Evolutionary conservation across 306 rosid genomes (phyloP).

Genomic region (Prunus persica): DNA sequence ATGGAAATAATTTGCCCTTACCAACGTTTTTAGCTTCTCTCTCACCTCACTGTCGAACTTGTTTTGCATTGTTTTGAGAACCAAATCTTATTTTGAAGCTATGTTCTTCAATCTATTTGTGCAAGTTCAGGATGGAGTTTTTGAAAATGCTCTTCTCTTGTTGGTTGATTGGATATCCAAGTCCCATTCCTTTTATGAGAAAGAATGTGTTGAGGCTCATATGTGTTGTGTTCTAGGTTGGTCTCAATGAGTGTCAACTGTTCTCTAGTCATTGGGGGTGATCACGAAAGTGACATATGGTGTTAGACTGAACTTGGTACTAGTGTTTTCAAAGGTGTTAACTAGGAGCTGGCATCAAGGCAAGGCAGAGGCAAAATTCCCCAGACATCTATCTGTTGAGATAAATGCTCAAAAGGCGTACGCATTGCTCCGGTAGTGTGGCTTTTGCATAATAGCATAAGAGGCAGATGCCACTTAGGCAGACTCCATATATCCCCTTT

Average conservation of each 20-base stretch:
- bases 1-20: constrained; percentile 11
- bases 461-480: neutral
- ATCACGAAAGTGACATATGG: neutral
- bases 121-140: neutral
- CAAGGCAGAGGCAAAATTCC: neutral
- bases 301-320: neutral
- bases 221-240: neutral
- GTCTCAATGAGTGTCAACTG: neutral
- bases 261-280: neutral
- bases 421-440: neutral
- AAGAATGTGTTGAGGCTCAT: neutral
- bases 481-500: neutral
- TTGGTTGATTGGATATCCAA: neutral
- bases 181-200: neutral
- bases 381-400: neutral
- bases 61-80: neutral
- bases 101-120: neutral
- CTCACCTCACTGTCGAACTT: neutral
- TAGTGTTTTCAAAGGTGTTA: neutral
- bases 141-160: neutral
- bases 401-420: neutral
- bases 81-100: neutral
- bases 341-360: too few relatives aligned
- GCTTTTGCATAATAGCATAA: neutral
- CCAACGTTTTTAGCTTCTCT: neutral